A percentile compares a stretch with the other conserved stretches of the same genome.
Conservation (phyloP, 371 early-diverging fungal species). For the Mortierella sp. region DNA sequence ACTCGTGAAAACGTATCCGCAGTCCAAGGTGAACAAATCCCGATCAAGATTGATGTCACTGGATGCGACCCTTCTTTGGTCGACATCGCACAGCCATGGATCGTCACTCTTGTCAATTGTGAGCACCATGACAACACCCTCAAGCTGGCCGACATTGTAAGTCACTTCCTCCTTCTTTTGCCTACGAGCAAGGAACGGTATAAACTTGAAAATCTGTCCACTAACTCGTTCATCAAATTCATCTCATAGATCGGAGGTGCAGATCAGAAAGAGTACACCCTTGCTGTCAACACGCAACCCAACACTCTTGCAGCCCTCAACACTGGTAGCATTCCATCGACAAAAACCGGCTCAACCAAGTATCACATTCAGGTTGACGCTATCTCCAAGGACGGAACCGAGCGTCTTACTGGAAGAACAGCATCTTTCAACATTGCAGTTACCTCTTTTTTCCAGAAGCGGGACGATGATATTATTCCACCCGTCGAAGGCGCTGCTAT, state of each 20-base stretch:
- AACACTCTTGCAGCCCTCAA: background rate
- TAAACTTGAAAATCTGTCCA: background rate
- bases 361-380: slow-evolving; percentile 3
- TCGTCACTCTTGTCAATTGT: background rate
- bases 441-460: background rate
- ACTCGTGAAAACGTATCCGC: background rate
- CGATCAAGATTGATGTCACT: slow-evolving; percentile 11
- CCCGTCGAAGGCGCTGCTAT: background rate
- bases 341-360: background rate
- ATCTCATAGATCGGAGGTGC: background rate
- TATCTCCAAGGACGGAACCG: background rate
- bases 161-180: background rate
- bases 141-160: background rate
- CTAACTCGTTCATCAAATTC: background rate
- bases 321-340: too few species aligned
- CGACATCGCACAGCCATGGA: slow-evolving; percentile 7
- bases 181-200: background rate
- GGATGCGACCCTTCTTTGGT: slow-evolving; percentile 7
- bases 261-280: background rate
- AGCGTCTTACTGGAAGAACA: background rate
- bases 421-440: background rate
- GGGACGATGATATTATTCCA: background rate
- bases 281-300: background rate
- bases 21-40: background rate
- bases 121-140: background rate